Conservation (phyloP, 495 filamentous ascomycete genomes). For the Podospora sp. region DNA sequence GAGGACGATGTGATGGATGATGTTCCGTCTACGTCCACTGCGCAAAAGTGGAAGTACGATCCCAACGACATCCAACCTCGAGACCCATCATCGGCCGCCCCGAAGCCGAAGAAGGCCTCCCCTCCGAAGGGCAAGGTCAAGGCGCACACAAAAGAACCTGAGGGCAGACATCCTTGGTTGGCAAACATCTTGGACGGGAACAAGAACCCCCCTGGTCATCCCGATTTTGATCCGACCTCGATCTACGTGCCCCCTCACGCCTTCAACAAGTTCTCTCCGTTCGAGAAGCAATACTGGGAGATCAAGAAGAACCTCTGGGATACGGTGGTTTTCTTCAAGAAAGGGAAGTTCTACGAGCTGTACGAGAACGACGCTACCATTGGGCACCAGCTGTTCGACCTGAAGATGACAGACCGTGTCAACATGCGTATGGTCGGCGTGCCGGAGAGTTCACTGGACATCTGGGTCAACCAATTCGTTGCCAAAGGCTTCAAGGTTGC, state of each 20-base stretch:
- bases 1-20: conserved; percentile 53
- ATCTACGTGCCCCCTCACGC: conserved; percentile 82
- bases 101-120: conserved; percentile 37
- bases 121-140: conserved; percentile 57
- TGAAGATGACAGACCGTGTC: conserved; percentile 96
- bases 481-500: conserved; percentile 96
- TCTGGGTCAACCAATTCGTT: conserved; percentile 94
- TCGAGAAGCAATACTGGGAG: conserved; percentile 99
- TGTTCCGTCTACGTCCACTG: conserved; percentile 64
- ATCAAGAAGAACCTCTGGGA: conserved; percentile 99
- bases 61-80: conserved; percentile 67
- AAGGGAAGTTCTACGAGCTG: conserved; percentile 98
- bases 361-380: conserved; percentile 99
- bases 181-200: conserved; percentile 82
- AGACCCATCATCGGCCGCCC: conserved; percentile 46
- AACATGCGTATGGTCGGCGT: conserved; percentile 99
- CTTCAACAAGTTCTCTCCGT: conserved; percentile 79
- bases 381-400: conserved; percentile 93
- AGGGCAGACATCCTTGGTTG: conserved; percentile 85
- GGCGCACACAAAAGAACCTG: conserved; percentile 75
- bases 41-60: conserved; percentile 84
- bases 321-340: conserved; percentile 99
- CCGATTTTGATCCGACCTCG: conserved; percentile 90
- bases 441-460: conserved; percentile 83
- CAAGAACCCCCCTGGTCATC: conserved; percentile 73